Evolutionary conservation across 192 early-diverging fungal genomes (phyloP), one percentile per base, ranked within the genome.

Genomic region (Coemansia sp.): DNA sequence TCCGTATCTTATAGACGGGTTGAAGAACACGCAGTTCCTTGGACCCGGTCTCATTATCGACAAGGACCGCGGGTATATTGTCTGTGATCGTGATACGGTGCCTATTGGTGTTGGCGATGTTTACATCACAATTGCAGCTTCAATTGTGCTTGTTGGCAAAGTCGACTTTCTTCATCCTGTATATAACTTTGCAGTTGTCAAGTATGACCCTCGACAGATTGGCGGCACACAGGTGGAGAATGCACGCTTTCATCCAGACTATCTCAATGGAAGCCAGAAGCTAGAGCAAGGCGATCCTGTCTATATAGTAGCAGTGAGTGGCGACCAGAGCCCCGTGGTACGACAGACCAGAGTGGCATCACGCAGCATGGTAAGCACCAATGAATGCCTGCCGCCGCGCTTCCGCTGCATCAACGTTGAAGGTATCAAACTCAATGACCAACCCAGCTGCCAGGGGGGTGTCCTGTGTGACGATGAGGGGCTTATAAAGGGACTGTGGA

Each of bases 21-120:
- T 90, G 88, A 86, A 87, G 59, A 83, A 71, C 31, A 89, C 87
- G 9, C 86, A 87, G 33, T 77, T 71, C 50, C 54, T 61, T 42
- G 95, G 94, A 6, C 79, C 79, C 0, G 79, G 79, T 9, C 74
- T 96, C 10, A 84, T 96, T 8, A 77, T 97, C 19, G 93, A 94
- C 59, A 89, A 85, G 14, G 75, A 87, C 50, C 78, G 83, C 36
- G 94, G 94, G 6, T 71, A 93, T 24, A 88, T 97, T 32, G 85
- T 95, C 33, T 91, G 91, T 66, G 91, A 92, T 58, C 90, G 95
- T 31, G 91, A 93, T 68, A 91, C 92, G 17, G 93, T 98, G 32
- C 95, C 93, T 0, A 90, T 92, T 64, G 84, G 84, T 27, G 75
- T 95, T 36, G 93, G 94, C 33, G 96, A 98, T 66, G 88, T 97